Base-by-base conservation (phyloP, 202 grass and related monocot genomes). In the Digitaria exilis region DNA sequence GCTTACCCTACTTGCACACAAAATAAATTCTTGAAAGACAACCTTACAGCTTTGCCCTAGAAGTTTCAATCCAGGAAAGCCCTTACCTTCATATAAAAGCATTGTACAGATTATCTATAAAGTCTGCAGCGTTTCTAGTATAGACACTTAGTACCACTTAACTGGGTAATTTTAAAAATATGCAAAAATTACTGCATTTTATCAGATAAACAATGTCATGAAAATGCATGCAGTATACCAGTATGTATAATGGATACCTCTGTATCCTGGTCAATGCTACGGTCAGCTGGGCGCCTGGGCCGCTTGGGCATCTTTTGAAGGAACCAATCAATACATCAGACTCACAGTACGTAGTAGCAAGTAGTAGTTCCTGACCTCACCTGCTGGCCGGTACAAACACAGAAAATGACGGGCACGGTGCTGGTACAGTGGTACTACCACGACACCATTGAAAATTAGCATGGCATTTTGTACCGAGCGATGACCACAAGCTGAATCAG, bases 401-500 rank as follows among this genome's bases (percentile, higher is more conserved):
- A 66, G 52, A 43, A 61, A 51, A 80, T 46, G 52, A 9, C 41
- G n/a, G 83, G 72, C 30, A 57, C 28, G 45, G 82, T 77, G 64
- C 52, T 82, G 44, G n/a, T n/a, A n/a, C 34, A 37, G 5, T 37
- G 35, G 35, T 75, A 31, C 54, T 69, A 54, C 52, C 42, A 81
- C 28, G 54, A 70, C 29, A 32, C 11, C 43, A 65, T 5, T 65
- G 54, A 44, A 60, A 68, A 56, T 41, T 34, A 68, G 13, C 58
- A 72, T 34, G 65, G n/a, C 29, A 12, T 89, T 81, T 82, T 89
- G 79, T 82, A 82, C 65, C n/a, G n/a, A n/a, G n/a, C n/a, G n/a
- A n/a, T n/a, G n/a, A n/a, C n/a, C n/a, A 83, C 79, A 84, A 83
- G 75, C 73, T 69, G 35, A 75, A 80, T 90, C 70, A 78, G 81